phyloP scores from a whole-genome alignment of 495 filamentous ascomycete species.

The Parathielavia appendiculata region DNA sequence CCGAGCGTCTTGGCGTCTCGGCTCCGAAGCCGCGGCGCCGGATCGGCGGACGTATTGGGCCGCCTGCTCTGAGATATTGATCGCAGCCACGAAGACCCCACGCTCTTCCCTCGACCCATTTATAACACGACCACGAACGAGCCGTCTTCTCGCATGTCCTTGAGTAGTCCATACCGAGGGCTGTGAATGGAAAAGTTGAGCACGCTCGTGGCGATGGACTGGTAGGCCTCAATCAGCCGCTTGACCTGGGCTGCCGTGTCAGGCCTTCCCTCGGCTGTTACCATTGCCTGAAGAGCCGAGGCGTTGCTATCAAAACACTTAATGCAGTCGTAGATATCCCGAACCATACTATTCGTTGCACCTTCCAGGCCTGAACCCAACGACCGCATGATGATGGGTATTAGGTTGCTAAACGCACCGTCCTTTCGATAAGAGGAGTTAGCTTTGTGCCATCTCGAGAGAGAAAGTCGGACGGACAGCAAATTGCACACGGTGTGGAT shows the following conservation, averaged over 20 bases:
- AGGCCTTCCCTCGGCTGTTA: background rate
- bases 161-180: constrained; percentile 18
- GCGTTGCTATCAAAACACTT: constrained; percentile 5
- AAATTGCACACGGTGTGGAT: too few species aligned
- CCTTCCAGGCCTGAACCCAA: background rate
- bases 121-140: constrained; percentile 18
- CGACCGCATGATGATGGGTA: constrained; percentile 15
- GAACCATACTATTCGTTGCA: background rate
- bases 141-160: constrained; percentile 15
- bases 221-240: constrained; percentile 12
- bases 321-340: background rate
- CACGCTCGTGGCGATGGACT: constrained; percentile 14
- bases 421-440: constrained; percentile 8
- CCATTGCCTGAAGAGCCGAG: background rate
- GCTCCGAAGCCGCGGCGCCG: too few species aligned
- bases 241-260: background rate
- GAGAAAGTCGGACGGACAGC: background rate
- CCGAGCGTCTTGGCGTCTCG: too few species aligned
- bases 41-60: too few species aligned
- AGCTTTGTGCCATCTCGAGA: background rate
- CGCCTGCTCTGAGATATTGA: too few species aligned
- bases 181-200: constrained; percentile 21
- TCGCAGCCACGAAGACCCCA: too few species aligned
- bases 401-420: constrained; percentile 12
- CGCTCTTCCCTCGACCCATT: background rate